Evolutionary conservation across 306 rosid genomes (phyloP), one percentile per base, ranked within the genome.

Genomic region (Trifolium repens): DNA sequence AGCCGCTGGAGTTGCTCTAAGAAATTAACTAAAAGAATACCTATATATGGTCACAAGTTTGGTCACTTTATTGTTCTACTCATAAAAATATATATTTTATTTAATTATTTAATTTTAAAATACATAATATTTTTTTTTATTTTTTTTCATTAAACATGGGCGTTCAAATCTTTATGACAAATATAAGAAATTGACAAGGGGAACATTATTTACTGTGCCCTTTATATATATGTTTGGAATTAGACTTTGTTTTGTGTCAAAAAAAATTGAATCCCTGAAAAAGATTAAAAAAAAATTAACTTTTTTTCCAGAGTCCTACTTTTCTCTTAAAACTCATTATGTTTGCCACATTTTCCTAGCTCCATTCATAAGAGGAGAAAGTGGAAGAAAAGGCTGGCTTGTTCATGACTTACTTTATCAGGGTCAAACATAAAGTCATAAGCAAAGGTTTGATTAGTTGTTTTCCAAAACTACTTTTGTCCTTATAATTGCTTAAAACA

Each of bases 391-490:
- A 88, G 85, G 85, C 86, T 78, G 91, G 85, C 79, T 74, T 60
- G 64, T 80, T 83, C 32, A 73, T 46, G 69, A 80, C 16, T 10
- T 67, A 69, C 93, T 88, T 88, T 88, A 80, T 80, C 87, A 80
- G 84, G 80, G 93, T 88, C 93, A 88, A 88, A 88, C 90, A 52
- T 68, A 72, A 85, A 87, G 85, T 83, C 90, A 88, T 52, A 75
- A 79, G 67, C 74, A 7, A 71, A 65, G 65, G 67, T 72, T 64
- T 81, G 78, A 81, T 40, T 60, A 73, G 82, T 74, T 73, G 64
- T 63, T 80, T 82, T 64, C 67, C 74, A 69, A 53, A 73, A 72
- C 62, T 34, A 59, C 68, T 39, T 71, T 79, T 83, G 80, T 74
- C 81, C 54, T 79, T 60, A 1, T 53, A 53, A 3, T 2, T 55